Evolutionary conservation across 2,329 filamentous ascomycete genomes (phyloP), one percentile per base, ranked within the genome.

Genomic region (Xylariaceae sp.): DNA sequence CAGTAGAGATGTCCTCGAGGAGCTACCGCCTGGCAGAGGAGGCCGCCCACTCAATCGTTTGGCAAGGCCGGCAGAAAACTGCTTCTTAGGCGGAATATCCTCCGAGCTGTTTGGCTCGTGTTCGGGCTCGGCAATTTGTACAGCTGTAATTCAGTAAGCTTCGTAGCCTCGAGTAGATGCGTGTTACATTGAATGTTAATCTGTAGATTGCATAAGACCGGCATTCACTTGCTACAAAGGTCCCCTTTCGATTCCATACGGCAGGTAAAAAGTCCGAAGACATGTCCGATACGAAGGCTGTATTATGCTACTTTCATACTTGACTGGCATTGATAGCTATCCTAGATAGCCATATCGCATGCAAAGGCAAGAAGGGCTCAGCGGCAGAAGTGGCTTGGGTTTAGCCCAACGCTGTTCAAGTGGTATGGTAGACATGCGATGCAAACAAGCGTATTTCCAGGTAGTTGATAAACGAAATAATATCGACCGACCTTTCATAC

Each of bases 51-150:
- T 78, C 20, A 80, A 70, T 45, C 77, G 73, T 57, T 69, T 75
- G 15, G 72, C 75, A 44, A 77, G 53, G 27, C 70, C 72, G 9
- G 74, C 77, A 8, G 77, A 70, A 57, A 74, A 80, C 53, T 78
- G 77, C 58, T 75, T 77, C 60, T 74, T 76, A 4, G 64, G 67
- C 23, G 63, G 63, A 21, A 60, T 57, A 27, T 77, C 75, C 32
- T 78, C 75, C 10, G 65, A 59, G 35, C 33, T 47, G 39, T n/a
- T 46, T 37, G 67, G 58, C 10, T 70, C 61, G 24, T 65, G 59
- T 50, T 74, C 72, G 16, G 81, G 80, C 61, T 84, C 81, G 40
- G 81, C 77, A 54, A 85, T 85, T 64, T 84, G 81, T 48, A 85
- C 82, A 51, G 81, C 81, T 79, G 52, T 36, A 27, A 39, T 41